Evolutionary conservation across 352 stramenopile species (phyloP), one percentile per base, ranked within the genome.

Genomic region (Nothophytophthora sp.): DNA sequence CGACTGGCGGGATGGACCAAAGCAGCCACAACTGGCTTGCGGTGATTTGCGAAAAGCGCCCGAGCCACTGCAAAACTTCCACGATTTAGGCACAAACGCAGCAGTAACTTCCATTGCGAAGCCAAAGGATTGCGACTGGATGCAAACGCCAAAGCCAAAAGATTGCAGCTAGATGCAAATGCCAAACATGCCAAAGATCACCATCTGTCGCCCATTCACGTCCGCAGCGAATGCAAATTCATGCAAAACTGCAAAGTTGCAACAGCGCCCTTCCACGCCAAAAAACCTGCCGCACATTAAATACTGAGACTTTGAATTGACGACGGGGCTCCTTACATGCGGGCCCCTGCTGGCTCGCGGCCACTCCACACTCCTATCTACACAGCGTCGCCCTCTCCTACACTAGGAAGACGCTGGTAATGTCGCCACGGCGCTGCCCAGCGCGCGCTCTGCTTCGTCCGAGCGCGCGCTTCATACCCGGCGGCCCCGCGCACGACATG

Each of bases 281-380:
- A 43, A 28, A 22, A 10, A 29, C 10, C 5, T 9, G 28, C 16
- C 24, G 48, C 19, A 72, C 63, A 72, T 68, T 72, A 72, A 72
- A 72, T 72, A 72, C 63, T 58, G 57, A 72, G 45, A 67, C 62
- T 71, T 66, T 70, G 58, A 68, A 62, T 67, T 52, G 47, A 72
- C 53, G 48, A 57, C 34, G 35, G 18, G 49, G 56, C n/a, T 51
- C 46, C 50, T 67, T 60, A 63, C 56, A 56, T 71, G 50, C 48
- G 38, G 57, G 45, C 50, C 51, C 41, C 13, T 45, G 51, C 45
- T 66, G 57, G 45, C 33, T 38, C 56, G 60, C 62, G 25, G 67
- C 57, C 51, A 71, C 59, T 68, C 56, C 53, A 58, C 60, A 65
- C 34, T 63, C 47, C 25, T 71, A 71, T 67, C 42, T 64, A 64